phyloP scores from a whole-genome alignment of 805 yeast species.

The Naumovozyma baii region DNA sequence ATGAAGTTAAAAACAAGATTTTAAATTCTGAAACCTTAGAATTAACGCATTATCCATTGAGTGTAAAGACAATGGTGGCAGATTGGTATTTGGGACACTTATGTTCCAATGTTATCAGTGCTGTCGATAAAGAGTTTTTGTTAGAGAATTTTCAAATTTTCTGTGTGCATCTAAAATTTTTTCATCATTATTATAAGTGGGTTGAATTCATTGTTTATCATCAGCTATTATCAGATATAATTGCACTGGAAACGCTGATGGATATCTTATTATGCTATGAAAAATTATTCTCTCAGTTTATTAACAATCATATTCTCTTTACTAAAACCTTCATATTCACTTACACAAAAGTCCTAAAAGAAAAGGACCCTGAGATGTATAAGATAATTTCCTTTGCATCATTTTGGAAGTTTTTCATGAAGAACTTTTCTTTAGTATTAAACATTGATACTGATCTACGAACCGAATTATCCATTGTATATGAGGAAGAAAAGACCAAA shows the following conservation, averaged over 20 bases:
- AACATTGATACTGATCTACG: slow-evolving; percentile 23
- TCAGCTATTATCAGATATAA: slow-evolving; percentile 22
- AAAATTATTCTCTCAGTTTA: slow-evolving; percentile 29
- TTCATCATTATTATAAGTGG: slow-evolving; percentile 30
- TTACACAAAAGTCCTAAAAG: slow-evolving; percentile 17
- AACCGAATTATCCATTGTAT: slow-evolving; percentile 18
- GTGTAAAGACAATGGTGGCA: slow-evolving; percentile 36
- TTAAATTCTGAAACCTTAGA: slow-evolving; percentile 14
- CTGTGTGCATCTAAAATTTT: slow-evolving; percentile 20
- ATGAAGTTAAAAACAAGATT: slow-evolving; percentile 21
- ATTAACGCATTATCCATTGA: slow-evolving; percentile 29
- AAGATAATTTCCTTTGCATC: slow-evolving; percentile 20
- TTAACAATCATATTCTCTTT: slow-evolving; percentile 31
- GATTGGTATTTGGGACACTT: slow-evolving; percentile 41
- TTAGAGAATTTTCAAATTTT: slow-evolving; percentile 17
- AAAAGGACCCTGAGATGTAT: slow-evolving; percentile 17
- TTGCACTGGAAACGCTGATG: slow-evolving; percentile 21
- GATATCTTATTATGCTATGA: slow-evolving; percentile 24
- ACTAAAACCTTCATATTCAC: slow-evolving; percentile 25
- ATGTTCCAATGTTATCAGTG: slow-evolving; percentile 26
- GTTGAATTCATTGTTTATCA: slow-evolving; percentile 27
- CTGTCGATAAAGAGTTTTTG: slow-evolving; percentile 13
- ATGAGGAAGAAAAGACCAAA: slow-evolving; percentile 24
- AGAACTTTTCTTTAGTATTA: slow-evolving; percentile 21
- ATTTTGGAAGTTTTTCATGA: slow-evolving; percentile 30